A percentile compares a stretch with the other conserved stretches of the same genome.
Evolutionary conservation across 2,329 filamentous ascomycete genomes (phyloP).

Genomic region (Penicillium sp.): DNA sequence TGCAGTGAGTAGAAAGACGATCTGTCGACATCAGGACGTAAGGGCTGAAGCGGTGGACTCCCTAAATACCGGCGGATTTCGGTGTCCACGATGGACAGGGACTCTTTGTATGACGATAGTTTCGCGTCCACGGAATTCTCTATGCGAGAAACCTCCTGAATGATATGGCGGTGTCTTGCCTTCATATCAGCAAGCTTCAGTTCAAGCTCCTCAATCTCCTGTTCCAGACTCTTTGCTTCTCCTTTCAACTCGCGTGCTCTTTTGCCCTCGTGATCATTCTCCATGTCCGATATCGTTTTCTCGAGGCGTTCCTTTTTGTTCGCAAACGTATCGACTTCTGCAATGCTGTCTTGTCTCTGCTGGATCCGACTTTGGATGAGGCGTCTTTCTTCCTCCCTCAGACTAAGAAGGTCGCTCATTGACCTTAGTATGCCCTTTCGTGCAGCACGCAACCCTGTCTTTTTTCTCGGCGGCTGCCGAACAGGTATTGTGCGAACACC

Average conservation of each 20-base stretch:
- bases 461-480: slow-evolving; percentile 39
- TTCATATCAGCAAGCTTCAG: slow-evolving; percentile 54
- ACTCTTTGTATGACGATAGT: slow-evolving; percentile 55
- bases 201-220: slow-evolving; percentile 57
- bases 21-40: slow-evolving; percentile 25
- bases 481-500: slow-evolving; percentile 32
- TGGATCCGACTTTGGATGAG: slow-evolving; percentile 45
- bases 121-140: slow-evolving; percentile 58
- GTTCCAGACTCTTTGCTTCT: slow-evolving; percentile 51
- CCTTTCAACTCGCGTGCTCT: slow-evolving; percentile 44
- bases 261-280: slow-evolving; percentile 43
- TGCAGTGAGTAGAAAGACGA: slow-evolving; percentile 50
- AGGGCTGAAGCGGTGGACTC: slow-evolving; percentile 41
- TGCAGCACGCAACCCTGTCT: slow-evolving; percentile 51
- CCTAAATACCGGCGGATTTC: slow-evolving; percentile 53
- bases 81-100: slow-evolving; percentile 52
- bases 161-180: slow-evolving; percentile 50
- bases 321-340: slow-evolving; percentile 50
- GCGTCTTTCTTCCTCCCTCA: slow-evolving; percentile 56
- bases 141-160: slow-evolving; percentile 49
- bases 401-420: slow-evolving; percentile 52
- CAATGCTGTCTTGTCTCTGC: slow-evolving; percentile 44
- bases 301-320: slow-evolving; percentile 49
- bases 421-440: slow-evolving; percentile 55
- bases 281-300: slow-evolving; percentile 48